phyloP scores from a whole-genome alignment of 208 protist genomes.

The Trypanosoma vivax region DNA sequence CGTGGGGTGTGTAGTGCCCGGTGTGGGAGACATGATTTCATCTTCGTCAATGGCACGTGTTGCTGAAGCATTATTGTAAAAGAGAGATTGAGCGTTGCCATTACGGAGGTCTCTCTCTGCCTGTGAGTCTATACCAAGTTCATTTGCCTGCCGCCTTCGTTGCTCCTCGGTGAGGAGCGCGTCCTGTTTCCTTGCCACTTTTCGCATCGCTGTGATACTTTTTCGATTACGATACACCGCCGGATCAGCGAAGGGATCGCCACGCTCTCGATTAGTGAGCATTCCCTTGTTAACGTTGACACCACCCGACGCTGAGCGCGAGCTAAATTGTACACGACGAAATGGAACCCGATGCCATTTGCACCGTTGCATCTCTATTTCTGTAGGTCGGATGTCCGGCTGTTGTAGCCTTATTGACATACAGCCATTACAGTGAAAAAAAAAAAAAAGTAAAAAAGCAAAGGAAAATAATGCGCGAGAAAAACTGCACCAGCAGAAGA shows the following conservation, averaged over 20 bases:
- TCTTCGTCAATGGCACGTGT: conserved; percentile 34
- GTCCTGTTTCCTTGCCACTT: conserved; percentile 35
- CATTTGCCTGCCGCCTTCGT: conserved; percentile 23
- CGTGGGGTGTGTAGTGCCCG: conserved; percentile 21
- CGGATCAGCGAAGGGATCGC: conserved; percentile 72
- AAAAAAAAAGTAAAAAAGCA: conserved; percentile 8
- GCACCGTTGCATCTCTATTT: conserved; percentile 9
- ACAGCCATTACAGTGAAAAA: no score
- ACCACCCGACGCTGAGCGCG: conserved; percentile 28
- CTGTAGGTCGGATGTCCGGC: background rate
- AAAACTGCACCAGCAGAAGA: background rate
- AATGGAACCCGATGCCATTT: conserved; percentile 7
- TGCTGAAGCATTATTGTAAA: conserved; percentile 23
- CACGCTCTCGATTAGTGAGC: conserved; percentile 36
- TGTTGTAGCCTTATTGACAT: background rate
- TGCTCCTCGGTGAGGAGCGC: conserved; percentile 33
- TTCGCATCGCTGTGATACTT: conserved; percentile 52
- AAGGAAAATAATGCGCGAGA: conserved; percentile 8
- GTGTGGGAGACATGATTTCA: conserved; percentile 10
- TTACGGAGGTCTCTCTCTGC: conserved; percentile 33
- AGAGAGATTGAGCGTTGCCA: conserved; percentile 23
- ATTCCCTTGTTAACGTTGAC: conserved; percentile 55
- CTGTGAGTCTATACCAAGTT: conserved; percentile 25
- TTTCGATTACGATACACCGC: conserved; percentile 59
- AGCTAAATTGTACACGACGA: conserved; percentile 16